These are phyloP conservation scores for Solanum pinnatisectum DNA, from an alignment of 257 asterid genomes.

Conservation along the genomic window DNA sequence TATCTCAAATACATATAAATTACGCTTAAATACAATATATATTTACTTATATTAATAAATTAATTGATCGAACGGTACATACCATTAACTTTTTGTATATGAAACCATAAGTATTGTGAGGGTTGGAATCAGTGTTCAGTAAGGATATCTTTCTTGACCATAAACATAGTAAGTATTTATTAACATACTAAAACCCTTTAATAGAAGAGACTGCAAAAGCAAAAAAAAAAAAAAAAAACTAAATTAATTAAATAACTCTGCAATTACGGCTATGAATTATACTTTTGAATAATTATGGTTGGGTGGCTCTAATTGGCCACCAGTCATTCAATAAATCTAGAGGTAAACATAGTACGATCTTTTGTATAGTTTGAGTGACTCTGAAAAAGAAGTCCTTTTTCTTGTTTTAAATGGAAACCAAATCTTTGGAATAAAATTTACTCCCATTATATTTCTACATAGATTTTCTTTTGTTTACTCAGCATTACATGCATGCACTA, in stretches of 20 bases:
- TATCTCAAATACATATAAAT: background rate
- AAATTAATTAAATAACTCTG: conserved; percentile 14
- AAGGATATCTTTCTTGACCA: conserved; percentile 18
- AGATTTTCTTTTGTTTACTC: background rate
- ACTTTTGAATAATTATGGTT: background rate
- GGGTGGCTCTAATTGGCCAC: conserved; percentile 25
- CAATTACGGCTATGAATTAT: conserved; percentile 30
- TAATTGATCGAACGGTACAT: too few relatives aligned
- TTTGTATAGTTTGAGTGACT: conserved; percentile 37
- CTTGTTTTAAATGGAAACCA: conserved; percentile 28
- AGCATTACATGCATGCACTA: conserved; percentile 16
- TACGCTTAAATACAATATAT: too few relatives aligned
- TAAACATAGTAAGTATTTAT: conserved; percentile 12
- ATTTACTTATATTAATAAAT: too few relatives aligned
- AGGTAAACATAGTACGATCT: conserved; percentile 48
- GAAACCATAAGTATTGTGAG: background rate
- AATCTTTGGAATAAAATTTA: conserved; percentile 21
- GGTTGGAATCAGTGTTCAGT: conserved; percentile 3
- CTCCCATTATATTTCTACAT: conserved; percentile 8
- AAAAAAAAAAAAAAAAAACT: background rate
- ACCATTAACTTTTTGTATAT: too few relatives aligned
- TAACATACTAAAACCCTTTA: background rate
- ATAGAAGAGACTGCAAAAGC: background rate
- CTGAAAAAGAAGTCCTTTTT: conserved; percentile 17
- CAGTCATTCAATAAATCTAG: conserved; percentile 46